Percentiles rank a stretch among this genome's conserved stretches.
phyloP scores from a whole-genome alignment of 371 early-diverging fungal genomes.

The Sporodiniella umbellata region DNA sequence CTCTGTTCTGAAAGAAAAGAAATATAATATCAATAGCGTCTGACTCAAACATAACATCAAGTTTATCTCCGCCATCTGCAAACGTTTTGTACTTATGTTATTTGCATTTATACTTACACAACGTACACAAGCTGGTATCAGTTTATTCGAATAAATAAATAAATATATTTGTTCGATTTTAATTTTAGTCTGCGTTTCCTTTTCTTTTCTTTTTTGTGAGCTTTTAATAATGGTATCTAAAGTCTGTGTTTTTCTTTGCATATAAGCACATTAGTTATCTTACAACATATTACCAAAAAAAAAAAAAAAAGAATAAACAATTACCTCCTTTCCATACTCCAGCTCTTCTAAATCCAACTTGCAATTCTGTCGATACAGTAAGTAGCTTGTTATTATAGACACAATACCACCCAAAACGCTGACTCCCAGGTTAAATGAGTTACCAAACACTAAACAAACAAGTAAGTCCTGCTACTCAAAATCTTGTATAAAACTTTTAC shows the following conservation, averaged over 20 bases:
- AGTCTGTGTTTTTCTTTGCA: neutral
- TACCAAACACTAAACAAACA: constrained; percentile 18
- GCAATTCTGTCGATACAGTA: constrained; percentile 17
- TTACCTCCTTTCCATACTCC: neutral
- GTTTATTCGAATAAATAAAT: no score
- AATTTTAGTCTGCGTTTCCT: neutral
- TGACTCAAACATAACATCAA: no score
- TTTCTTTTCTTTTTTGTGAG: neutral
- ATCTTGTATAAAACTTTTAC: constrained; percentile 8
- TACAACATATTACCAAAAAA: no score
- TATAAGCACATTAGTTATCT: no score
- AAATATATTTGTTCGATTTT: neutral
- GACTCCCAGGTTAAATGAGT: constrained; percentile 17
- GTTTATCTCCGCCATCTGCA: no score
- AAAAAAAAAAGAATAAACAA: neutral
- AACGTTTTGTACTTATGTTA: no score
- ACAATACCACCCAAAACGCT: constrained; percentile 7
- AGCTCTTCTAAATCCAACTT: neutral
- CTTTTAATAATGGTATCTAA: constrained; percentile 12
- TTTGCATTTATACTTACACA: no score
- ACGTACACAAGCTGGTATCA: no score
- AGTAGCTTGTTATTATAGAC: constrained; percentile 18
- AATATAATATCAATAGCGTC: no score
- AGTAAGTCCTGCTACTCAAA: neutral
- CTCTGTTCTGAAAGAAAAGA: no score